These are phyloP conservation scores for Microbotryum silenes-acaulis DNA, from an alignment of 1,284 basidiomycete species.

Conservation along the genomic window DNA sequence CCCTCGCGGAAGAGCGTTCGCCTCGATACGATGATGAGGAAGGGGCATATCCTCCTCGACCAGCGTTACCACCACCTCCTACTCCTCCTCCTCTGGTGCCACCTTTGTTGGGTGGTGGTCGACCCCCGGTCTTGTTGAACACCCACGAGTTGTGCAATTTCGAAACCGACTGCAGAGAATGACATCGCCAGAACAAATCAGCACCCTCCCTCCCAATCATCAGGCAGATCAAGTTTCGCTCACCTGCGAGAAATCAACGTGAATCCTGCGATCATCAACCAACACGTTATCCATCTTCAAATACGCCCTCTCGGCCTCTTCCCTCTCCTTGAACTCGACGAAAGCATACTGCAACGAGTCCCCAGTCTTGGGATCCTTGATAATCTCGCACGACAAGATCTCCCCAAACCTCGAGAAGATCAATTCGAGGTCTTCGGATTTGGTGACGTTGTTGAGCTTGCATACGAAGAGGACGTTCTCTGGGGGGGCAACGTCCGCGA, in stretches of 20 bases:
- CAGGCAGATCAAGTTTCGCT: slow-evolving; percentile 34
- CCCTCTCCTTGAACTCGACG: slow-evolving; percentile 90
- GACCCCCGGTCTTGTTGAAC: slow-evolving; percentile 38
- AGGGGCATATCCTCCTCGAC: slow-evolving; percentile 32
- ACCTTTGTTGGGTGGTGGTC: slow-evolving; percentile 34
- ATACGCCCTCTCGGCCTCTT: slow-evolving; percentile 93
- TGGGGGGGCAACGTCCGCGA: slow-evolving; percentile 93
- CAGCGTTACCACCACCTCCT: neutral
- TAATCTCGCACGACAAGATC: slow-evolving; percentile 95
- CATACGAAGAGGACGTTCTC: slow-evolving; percentile 99
- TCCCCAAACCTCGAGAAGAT: slow-evolving; percentile 93
- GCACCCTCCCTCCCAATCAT: too few species aligned
- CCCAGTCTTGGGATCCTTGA: slow-evolving; percentile 88
- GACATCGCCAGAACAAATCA: neutral
- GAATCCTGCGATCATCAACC: slow-evolving; percentile 96
- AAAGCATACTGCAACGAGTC: slow-evolving; percentile 98
- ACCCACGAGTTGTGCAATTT: slow-evolving; percentile 48
- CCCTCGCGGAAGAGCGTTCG: neutral
- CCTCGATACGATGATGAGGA: slow-evolving; percentile 3
- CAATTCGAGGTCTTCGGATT: slow-evolving; percentile 91
- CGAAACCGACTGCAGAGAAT: slow-evolving; percentile 70
- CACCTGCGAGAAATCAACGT: slow-evolving; percentile 81
- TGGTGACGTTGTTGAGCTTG: slow-evolving; percentile 92
- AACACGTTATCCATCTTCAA: slow-evolving; percentile 99
- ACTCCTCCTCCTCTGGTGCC: slow-evolving; percentile 33